Conservation (phyloP, 108 stramenopile species). For the Ochromonas danica region DNA sequence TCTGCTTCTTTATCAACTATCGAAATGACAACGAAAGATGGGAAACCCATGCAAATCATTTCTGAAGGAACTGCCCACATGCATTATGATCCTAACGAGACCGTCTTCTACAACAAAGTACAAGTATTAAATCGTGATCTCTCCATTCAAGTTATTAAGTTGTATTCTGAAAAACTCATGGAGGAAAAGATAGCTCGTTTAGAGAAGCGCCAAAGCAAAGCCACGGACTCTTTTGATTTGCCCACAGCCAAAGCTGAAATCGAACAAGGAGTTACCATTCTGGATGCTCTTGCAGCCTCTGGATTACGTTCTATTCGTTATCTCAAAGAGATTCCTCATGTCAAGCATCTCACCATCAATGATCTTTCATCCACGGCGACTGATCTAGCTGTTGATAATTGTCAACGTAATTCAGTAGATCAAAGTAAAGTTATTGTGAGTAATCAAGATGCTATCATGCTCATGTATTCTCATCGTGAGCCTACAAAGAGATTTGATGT, state of each 20-base stretch:
- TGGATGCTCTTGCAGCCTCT: slow-evolving; percentile 94
- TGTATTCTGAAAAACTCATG: slow-evolving; percentile 36
- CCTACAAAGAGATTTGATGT: slow-evolving; percentile 39
- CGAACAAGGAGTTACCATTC: slow-evolving; percentile 69
- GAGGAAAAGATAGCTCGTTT: not conserved
- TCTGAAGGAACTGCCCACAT: slow-evolving; percentile 7
- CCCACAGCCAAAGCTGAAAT: slow-evolving; percentile 33
- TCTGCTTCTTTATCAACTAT: too few species aligned
- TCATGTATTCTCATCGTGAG: slow-evolving; percentile 43
- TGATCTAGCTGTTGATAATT: slow-evolving; percentile 68
- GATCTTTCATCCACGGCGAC: slow-evolving; percentile 80
- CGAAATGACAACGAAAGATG: too few species aligned
- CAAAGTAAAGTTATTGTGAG: not conserved
- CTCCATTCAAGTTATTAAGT: slow-evolving; percentile 74
- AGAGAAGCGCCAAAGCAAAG: not conserved
- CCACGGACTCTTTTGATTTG: slow-evolving; percentile 8
- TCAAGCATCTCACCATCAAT: slow-evolving; percentile 81
- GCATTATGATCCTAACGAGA: not conserved
- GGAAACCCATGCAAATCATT: too few species aligned
- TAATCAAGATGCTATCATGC: slow-evolving; percentile 55
- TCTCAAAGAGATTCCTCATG: slow-evolving; percentile 35
- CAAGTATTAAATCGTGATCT: slow-evolving; percentile 97
- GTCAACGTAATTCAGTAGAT: slow-evolving; percentile 71
- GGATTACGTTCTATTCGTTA: slow-evolving; percentile 85
- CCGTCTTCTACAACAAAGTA: slow-evolving; percentile 96